Evolutionary conservation across 345 rosid species (phyloP), one percentile per base, ranked within the genome.

Genomic region (Pugionium dolabratum): DNA sequence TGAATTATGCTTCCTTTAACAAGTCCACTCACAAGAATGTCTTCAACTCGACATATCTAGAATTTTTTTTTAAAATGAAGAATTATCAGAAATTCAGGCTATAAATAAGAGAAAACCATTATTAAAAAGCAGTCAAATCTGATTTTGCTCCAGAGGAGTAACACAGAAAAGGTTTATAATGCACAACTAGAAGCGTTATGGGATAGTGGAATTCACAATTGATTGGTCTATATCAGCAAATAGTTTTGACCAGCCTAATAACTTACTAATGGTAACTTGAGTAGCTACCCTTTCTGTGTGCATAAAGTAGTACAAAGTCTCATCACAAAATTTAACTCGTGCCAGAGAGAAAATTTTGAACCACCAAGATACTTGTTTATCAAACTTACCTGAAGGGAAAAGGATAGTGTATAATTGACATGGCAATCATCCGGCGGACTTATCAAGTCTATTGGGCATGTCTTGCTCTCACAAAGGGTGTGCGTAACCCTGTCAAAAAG

Each of bases 341-440:
- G 37, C 4, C 59, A 49, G 59, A 55, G 30, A n/a, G 47, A 9
- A 50, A 67, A 54, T 3, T 64, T 41, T 9, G 37, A 55, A 47
- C 70, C 59, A 64, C 40, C 67, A 71, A 57, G 48, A 41, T 37
- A 75, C 52, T 62, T 61, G 48, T 30, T 62, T 32, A 67, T 58
- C 35, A 35, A 52, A 67, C 80, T 74, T 81, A 90, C 99, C 80
- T 90, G 97, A 72, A 94, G 84, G 36, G 99, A 88, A 81, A 88
- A 94, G 25, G 97, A 83, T 54, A 94, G 76, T 10, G 97, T 90
- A 72, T 85, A 88, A 71, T 94, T 94, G 70, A 88, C 96, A 86
- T 90, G 97, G 79, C 99, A 94, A 76, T 94, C 99, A 79, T 94
- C 99, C 36, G 96, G 99, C 57, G 97, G 99, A 78, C 83, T 86